A percentile compares a stretch with the other conserved stretches of the same genome.
These are phyloP conservation scores for Lolium perenne DNA, from an alignment of 176 grass and related monocot genomes.

Conservation along the genomic window DNA sequence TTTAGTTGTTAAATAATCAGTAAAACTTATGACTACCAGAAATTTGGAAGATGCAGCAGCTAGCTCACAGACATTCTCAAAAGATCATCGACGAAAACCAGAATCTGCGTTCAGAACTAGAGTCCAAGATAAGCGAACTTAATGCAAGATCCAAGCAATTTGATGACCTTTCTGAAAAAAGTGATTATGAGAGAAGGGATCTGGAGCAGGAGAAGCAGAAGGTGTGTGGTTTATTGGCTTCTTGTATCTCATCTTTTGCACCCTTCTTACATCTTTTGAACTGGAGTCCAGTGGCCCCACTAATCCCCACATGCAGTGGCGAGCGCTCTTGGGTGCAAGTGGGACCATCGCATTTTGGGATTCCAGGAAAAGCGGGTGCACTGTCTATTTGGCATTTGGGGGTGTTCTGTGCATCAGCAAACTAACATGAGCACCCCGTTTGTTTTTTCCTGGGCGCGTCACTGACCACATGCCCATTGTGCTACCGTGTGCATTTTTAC, in stretches of 20 bases:
- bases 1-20: not conserved
- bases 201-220: slow-evolving; percentile 30
- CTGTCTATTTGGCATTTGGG: not conserved
- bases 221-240: not conserved
- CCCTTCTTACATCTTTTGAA: not conserved
- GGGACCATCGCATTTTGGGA: not conserved
- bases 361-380: not conserved
- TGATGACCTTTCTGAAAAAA: slow-evolving; percentile 23
- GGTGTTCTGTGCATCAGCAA: not conserved
- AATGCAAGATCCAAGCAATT: slow-evolving; percentile 24
- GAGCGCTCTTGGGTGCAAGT: not conserved
- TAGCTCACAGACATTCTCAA: slow-evolving; percentile 14
- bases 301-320: not conserved
- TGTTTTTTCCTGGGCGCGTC: not conserved
- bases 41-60: slow-evolving; percentile 35
- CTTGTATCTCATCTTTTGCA: not conserved
- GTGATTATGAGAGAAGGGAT: slow-evolving; percentile 5
- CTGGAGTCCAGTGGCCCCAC: not conserved
- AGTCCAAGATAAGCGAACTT: slow-evolving; percentile 13
- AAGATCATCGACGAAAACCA: slow-evolving; percentile 1
- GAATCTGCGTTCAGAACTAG: slow-evolving; percentile 21
- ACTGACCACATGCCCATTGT: not conserved
- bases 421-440: not conserved
- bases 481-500: not conserved
- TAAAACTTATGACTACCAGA: not conserved